A percentile compares a stretch with the other conserved stretches of the same genome.
phyloP scores from a whole-genome alignment of 23 red algal genomes.

The Cyanidiococcus yangmingshanensis region DNA sequence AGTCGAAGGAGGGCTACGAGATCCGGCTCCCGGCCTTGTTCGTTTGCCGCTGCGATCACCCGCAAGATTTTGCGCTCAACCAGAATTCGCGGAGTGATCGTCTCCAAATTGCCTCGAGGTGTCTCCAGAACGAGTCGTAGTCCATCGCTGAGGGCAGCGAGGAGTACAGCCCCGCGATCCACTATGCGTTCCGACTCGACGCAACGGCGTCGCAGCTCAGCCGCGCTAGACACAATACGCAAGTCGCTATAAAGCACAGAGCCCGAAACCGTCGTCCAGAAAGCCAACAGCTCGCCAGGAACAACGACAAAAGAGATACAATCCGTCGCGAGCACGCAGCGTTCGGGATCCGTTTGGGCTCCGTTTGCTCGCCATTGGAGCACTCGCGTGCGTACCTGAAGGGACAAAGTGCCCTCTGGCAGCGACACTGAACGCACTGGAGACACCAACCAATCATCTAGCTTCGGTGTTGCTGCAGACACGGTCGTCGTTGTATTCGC shows the following conservation, averaged over 20 bases:
- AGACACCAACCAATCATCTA: background rate
- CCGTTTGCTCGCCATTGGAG: background rate
- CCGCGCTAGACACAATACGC: background rate
- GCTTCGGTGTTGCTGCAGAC: too few species aligned
- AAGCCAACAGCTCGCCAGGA: background rate
- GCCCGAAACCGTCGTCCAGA: background rate
- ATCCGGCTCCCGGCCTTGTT: background rate
- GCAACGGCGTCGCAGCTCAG: background rate
- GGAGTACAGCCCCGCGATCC: conserved; percentile 55
- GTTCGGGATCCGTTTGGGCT: background rate
- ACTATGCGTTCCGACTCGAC: conserved; percentile 19
- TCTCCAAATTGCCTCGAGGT: conserved; percentile 70
- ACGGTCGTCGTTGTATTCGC: too few species aligned
- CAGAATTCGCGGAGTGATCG: conserved; percentile 38
- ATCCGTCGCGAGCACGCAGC: background rate
- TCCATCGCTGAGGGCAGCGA: conserved; percentile 23
- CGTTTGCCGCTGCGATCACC: conserved; percentile 1
- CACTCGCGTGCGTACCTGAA: background rate
- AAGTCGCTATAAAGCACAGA: background rate
- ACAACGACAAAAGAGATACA: background rate
- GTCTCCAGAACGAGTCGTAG: conserved; percentile 45
- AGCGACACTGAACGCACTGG: background rate
- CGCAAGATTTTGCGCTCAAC: conserved; percentile 27
- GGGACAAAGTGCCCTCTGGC: background rate
- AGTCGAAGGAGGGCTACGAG: conserved; percentile 37